Base-by-base conservation (phyloP, 306 rosid genomes). In the Morella rubra region DNA sequence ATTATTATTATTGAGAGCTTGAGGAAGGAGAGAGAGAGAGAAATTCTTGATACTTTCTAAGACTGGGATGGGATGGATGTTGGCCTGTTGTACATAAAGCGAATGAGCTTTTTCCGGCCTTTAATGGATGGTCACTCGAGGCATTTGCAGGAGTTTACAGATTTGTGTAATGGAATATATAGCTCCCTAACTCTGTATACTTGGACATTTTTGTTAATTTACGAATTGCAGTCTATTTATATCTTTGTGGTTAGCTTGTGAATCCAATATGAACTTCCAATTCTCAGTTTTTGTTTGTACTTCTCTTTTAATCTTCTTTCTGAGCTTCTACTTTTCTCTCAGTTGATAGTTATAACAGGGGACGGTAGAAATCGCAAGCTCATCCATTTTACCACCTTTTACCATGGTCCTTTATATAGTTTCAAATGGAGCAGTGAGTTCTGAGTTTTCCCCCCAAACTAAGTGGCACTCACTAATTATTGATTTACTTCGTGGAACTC, bases 11-110 rank as follows among this genome's bases (percentile, higher is more conserved):
- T 81, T 87, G 86, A 85, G 82, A 83, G 84, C 77, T 85, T 60
- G 80, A 80, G 86, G 82, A 82, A 80, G 84, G 91, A 86, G 77
- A 86, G 77, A 91, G 76, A 82, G 82, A 85, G 91, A 86, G 76
- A 86, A 76, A 81, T 82, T 81, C 69, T 78, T 86, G 76, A 84
- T 83, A 61, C 77, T 70, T 78, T 73, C 51, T 62, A 76, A 81
- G 77, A 84, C 85, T 85, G 83, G 84, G 86, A 81, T 85, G 85
- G 82, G 87, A 80, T 86, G 85, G 79, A 88, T 84, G 81, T 91
- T 89, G 91, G 86, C 88, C 88, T 77, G 80, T 76, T 91, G 97
- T 93, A 91, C 89, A 93, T 93, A 90, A 83, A 69, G 87, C 71
- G 9, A 75, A 89, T 81, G 90, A 85, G 87, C 87, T 86, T 81